Evolutionary conservation across 805 yeast species (phyloP).

Genomic region (Pichia californica): DNA sequence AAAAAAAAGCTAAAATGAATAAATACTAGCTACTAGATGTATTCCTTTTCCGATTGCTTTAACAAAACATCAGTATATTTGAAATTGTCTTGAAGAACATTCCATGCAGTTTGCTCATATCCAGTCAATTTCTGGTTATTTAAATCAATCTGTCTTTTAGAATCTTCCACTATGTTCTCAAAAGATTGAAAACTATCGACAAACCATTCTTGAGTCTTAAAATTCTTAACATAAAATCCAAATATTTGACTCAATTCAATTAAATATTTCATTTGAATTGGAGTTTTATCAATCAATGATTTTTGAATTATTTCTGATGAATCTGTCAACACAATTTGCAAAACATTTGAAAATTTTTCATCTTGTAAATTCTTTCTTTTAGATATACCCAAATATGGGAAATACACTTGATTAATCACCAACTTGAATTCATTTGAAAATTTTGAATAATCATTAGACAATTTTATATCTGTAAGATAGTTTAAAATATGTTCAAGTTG

Average conservation of each 20-base stretch:
- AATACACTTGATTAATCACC: not conserved
- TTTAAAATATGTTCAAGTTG: not conserved
- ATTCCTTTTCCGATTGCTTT: too few relatives aligned
- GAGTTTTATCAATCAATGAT: not conserved
- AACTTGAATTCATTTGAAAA: slow-evolving; percentile 4
- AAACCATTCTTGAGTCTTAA: slow-evolving; percentile 8
- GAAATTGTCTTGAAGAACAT: slow-evolving; percentile 6
- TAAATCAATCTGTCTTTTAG: not conserved
- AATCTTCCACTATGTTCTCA: not conserved
- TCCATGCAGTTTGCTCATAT: not conserved
- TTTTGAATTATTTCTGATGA: not conserved
- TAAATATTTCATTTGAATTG: slow-evolving; percentile 8
- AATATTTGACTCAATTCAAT: slow-evolving; percentile 9
- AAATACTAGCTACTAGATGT: too few relatives aligned
- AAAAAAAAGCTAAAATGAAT: too few relatives aligned
- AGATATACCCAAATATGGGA: not conserved
- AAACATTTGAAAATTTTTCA: not conserved
- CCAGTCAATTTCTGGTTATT: not conserved
- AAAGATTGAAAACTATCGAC: not conserved
- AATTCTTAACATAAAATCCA: slow-evolving; percentile 7
- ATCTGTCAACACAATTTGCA: not conserved
- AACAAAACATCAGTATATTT: too few relatives aligned
- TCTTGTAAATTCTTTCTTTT: not conserved
- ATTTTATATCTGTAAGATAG: not conserved
- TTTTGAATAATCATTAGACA: not conserved